Evolutionary conservation across 1,139 yeast species (phyloP), one percentile per base, ranked within the genome.

Genomic region (Suhomyces bolitotheri): DNA sequence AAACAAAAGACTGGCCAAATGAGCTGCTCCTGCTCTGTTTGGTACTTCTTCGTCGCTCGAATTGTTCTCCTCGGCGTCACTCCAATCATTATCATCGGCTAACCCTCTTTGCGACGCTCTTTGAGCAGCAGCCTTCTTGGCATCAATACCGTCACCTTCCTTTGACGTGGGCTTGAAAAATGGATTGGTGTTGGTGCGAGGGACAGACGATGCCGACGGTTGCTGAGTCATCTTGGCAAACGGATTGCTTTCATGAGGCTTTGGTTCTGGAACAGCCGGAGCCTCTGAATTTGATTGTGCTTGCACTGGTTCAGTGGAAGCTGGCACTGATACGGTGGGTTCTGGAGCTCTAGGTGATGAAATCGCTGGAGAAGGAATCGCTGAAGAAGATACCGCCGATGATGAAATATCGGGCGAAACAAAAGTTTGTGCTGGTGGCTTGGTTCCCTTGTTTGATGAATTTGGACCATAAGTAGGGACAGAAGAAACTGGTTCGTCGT

Each of bases 91-190:
- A 30, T 55, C 62, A 36, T 61, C 76, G 2, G 60, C 55, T 31
- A 72, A 53, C 4, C 88, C 87, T 54, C 85, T 66, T 56, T 81
- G 88, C 5, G 82, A 71, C 14, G 71, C 77, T 53, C 88, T 67
- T 56, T 81, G 88, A 2, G 76, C 78, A 33, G 76, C 81, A 5
- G 81, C 76, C 42, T 79, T 78, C 42, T 68, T 66, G 0, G 76
- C 64, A 50, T 80, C 84, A 41, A 76, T 58, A 10, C 45, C 43
- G 8, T 17, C 8, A 3, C 57, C 51, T 6, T 60, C 57, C 10
- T 61, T 51, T 3, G 62, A 46, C 2, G 59, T 47, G 2, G 73
- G 70, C 47, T 77, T 77, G 60, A 80, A 78, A 55, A 79, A 80
- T 29, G 79, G 64, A 33, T 58, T 58, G 17, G 56, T 47, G 38